Conservation (phyloP, 371 early-diverging fungal genomes). For the Mortierella sp. region DNA sequence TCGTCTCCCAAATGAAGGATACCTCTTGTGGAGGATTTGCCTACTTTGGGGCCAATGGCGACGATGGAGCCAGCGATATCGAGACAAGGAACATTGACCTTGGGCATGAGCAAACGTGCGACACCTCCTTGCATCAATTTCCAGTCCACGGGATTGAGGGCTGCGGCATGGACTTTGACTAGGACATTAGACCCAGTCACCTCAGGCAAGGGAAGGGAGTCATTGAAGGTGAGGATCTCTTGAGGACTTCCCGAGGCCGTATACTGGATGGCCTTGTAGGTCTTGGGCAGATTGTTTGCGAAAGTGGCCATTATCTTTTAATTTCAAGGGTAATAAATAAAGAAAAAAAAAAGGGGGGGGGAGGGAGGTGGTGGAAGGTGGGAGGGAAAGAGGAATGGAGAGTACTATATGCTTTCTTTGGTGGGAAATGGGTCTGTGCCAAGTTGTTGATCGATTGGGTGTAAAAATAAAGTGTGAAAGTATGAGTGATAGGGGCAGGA, state of each 20-base stretch:
- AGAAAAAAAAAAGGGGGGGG: too few species aligned
- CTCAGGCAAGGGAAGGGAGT: constrained; percentile 22
- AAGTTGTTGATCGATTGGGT: neutral
- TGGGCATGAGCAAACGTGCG: constrained; percentile 22
- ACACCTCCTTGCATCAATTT: constrained; percentile 56
- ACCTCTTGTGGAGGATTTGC: neutral
- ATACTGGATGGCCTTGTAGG: constrained; percentile 56
- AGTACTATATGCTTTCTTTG: neutral
- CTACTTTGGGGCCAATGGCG: constrained; percentile 43
- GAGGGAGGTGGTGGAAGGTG: too few species aligned
- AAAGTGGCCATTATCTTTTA: constrained; percentile 24
- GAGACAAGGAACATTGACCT: constrained; percentile 39
- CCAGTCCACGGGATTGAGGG: constrained; percentile 73
- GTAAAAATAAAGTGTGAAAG: constrained; percentile 4
- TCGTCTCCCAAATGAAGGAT: constrained; percentile 54
- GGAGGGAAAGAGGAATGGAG: neutral
- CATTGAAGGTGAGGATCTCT: constrained; percentile 31
- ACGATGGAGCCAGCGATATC: constrained; percentile 54
- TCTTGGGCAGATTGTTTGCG: constrained; percentile 47
- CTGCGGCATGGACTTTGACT: constrained; percentile 65
- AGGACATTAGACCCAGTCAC: constrained; percentile 57
- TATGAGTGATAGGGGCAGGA: too few species aligned
- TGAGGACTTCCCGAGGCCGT: constrained; percentile 38
- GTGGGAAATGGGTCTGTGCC: neutral
- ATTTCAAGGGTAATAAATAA: too few species aligned